A percentile compares a stretch with the other conserved stretches of the same genome.
Conservation (phyloP, 2,329 filamentous ascomycete genomes). For the Cercospora sp. region DNA sequence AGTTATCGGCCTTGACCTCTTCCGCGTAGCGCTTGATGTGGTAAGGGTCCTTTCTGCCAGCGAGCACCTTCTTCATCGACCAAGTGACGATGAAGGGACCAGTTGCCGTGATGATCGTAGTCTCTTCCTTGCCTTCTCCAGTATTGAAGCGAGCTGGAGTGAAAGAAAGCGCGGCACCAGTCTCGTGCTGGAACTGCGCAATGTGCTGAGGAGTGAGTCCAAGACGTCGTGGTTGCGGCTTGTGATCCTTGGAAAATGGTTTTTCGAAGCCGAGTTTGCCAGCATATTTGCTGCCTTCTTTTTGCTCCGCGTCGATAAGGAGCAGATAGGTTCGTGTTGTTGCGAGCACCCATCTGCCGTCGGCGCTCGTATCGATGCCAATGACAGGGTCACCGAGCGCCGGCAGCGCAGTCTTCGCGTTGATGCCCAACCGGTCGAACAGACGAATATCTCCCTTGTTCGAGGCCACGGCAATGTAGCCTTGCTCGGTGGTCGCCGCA, state of each 20-base stretch:
- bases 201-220: conserved; percentile 88
- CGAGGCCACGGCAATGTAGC: conserved; percentile 92
- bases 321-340: conserved; percentile 94
- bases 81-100: conserved; percentile 97
- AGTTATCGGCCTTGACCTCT: conserved; percentile 96
- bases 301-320: conserved; percentile 87
- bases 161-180: conserved; percentile 79
- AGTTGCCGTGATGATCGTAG: conserved; percentile 93
- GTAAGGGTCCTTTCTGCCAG: conserved; percentile 81
- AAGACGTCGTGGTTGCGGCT: conserved; percentile 88
- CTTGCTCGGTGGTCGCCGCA: conserved; percentile 90
- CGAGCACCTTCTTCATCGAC: conserved; percentile 86
- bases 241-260: conserved; percentile 85
- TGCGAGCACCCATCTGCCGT: conserved; percentile 91
- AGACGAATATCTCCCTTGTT: conserved; percentile 97
- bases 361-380: conserved; percentile 90
- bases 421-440: conserved; percentile 94
- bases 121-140: conserved; percentile 73
- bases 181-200: conserved; percentile 96
- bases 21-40: conserved; percentile 95
- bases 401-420: conserved; percentile 95
- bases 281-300: conserved; percentile 83
- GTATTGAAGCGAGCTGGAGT: conserved; percentile 94
- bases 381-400: conserved; percentile 93
- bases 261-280: conserved; percentile 98